Conservation (phyloP, 768 basidiomycete species). For the Leccinum variicolor region DNA sequence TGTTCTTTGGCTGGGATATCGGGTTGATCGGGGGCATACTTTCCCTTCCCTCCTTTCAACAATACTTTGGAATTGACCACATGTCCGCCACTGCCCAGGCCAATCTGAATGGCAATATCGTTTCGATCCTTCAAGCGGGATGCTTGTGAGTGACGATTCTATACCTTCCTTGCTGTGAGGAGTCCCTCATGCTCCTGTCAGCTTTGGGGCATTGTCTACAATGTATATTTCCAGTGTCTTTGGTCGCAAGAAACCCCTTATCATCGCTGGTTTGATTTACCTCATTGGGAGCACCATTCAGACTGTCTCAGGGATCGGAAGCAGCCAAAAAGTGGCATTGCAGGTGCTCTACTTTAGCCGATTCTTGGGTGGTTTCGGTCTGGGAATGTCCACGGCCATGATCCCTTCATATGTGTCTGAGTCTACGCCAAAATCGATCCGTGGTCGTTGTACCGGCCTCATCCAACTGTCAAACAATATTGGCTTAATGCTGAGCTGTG, state of each 20-base stretch:
- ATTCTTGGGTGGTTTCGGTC: constrained; percentile 61
- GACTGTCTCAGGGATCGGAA: constrained; percentile 42
- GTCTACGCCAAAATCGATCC: constrained; percentile 43
- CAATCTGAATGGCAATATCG: constrained; percentile 47
- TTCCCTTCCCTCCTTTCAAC: constrained; percentile 43
- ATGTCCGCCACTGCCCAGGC: constrained; percentile 35
- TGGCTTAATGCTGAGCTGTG: constrained; percentile 36
- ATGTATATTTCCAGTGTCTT: constrained; percentile 40
- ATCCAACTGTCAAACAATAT: constrained; percentile 33
- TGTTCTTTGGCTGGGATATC: constrained; percentile 51
- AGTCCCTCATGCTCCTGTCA: background rate
- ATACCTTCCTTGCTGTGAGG: background rate
- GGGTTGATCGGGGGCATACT: constrained; percentile 51
- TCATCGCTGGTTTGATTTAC: constrained; percentile 45
- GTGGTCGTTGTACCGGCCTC: constrained; percentile 48
- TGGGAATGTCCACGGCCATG: constrained; percentile 51
- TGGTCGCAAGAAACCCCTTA: constrained; percentile 45
- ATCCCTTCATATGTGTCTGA: constrained; percentile 52
- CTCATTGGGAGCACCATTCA: constrained; percentile 47
- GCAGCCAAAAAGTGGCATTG: constrained; percentile 31
- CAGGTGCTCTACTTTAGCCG: constrained; percentile 45
- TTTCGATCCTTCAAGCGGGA: constrained; percentile 48
- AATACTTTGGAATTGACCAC: constrained; percentile 45
- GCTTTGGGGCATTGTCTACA: constrained; percentile 44
- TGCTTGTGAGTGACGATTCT: constrained; percentile 38